Conservation (phyloP, 2,329 filamentous ascomycete species). For the Aureobasidium uvarum region DNA sequence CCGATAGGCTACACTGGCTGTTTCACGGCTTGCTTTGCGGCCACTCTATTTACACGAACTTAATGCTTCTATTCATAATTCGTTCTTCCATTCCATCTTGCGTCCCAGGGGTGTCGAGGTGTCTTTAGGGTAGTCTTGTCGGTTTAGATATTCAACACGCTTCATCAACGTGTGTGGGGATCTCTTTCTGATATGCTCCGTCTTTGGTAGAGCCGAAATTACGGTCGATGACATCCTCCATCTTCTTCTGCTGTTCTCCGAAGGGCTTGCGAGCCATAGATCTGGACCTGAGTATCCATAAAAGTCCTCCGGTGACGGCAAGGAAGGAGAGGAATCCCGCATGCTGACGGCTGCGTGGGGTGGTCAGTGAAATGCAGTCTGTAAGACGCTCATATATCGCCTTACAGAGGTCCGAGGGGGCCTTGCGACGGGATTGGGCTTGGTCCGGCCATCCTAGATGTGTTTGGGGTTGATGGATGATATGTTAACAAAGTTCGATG, state of each 20-base stretch:
- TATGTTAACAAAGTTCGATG: neutral
- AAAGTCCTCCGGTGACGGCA: neutral
- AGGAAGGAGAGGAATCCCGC: neutral
- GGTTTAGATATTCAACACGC: neutral
- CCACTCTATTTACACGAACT: conserved; percentile 6
- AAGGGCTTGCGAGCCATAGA: neutral
- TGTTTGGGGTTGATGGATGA: neutral
- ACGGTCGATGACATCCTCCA: neutral
- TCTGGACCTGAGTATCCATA: conserved; percentile 4
- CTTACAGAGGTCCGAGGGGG: neutral
- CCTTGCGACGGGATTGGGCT: neutral
- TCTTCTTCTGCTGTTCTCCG: conserved; percentile 1
- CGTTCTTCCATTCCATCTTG: neutral
- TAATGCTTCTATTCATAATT: conserved; percentile 18
- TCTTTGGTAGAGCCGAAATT: neutral
- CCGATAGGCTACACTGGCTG: neutral
- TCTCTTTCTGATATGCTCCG: neutral
- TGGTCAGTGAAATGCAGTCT: neutral
- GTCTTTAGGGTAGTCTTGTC: neutral
- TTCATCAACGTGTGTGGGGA: neutral
- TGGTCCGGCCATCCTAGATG: neutral
- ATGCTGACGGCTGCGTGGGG: neutral
- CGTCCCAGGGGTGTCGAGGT: neutral
- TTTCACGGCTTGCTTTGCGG: neutral
- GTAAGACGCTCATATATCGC: neutral